A percentile compares a stretch with the other conserved stretches of the same genome.
These are phyloP conservation scores for Aspergillus sparsus DNA, from an alignment of 495 filamentous ascomycete species.

Conservation along the genomic window DNA sequence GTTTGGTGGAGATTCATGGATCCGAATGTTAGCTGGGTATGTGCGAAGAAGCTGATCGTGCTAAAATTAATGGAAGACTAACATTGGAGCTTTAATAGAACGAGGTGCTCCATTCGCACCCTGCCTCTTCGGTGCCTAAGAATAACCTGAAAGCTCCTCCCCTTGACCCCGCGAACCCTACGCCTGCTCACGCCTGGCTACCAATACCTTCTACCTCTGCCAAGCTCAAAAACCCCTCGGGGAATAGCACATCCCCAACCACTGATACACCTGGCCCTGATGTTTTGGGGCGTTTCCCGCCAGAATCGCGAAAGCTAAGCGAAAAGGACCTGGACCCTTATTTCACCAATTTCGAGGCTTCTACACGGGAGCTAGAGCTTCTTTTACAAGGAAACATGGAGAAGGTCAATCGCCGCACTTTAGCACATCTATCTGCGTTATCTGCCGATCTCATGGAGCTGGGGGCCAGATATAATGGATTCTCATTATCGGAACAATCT, in stretches of 20 bases:
- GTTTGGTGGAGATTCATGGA: slow-evolving; percentile 98
- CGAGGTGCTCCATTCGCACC: slow-evolving; percentile 87
- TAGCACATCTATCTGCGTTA: slow-evolving; percentile 77
- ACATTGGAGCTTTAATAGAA: slow-evolving; percentile 55
- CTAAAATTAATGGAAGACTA: slow-evolving; percentile 24
- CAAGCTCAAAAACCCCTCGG: slow-evolving; percentile 68
- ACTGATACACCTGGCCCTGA: slow-evolving; percentile 63
- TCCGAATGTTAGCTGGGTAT: slow-evolving; percentile 97
- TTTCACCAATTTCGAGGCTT: slow-evolving; percentile 85
- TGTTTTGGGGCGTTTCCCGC: slow-evolving; percentile 78
- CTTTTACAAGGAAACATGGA: slow-evolving; percentile 90
- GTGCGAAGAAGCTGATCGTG: slow-evolving; percentile 14
- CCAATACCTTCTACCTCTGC: slow-evolving; percentile 82
- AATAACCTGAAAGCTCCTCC: slow-evolving; percentile 91
- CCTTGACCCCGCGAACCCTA: slow-evolving; percentile 86
- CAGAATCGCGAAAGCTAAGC: slow-evolving; percentile 68
- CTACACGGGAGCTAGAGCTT: slow-evolving; percentile 82
- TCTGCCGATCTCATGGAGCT: slow-evolving; percentile 90
- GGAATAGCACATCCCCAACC: slow-evolving; percentile 52
- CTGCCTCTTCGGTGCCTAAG: slow-evolving; percentile 88
- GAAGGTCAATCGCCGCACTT: slow-evolving; percentile 87
- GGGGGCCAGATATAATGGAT: slow-evolving; percentile 93
- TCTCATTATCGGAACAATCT: slow-evolving; percentile 88
- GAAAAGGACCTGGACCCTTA: slow-evolving; percentile 95
- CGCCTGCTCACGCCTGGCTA: slow-evolving; percentile 82